Evolutionary conservation across 352 stramenopile species (phyloP).

Genomic region (Globisporangium middletonii): DNA sequence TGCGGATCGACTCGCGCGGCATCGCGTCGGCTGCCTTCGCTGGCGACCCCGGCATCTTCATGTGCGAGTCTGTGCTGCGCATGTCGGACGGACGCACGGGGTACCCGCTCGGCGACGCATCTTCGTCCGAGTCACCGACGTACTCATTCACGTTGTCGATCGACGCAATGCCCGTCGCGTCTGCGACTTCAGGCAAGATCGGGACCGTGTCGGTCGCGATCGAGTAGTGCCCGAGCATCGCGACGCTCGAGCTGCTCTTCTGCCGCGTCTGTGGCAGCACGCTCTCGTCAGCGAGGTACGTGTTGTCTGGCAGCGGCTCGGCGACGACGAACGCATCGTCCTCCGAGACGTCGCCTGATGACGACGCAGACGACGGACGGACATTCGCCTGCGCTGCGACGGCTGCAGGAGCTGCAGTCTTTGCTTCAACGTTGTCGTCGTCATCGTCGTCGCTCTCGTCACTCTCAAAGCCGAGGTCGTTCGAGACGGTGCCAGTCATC

Average conservation of each 20-base stretch:
- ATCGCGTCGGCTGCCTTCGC: constrained; percentile 17
- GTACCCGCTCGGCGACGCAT: constrained; percentile 23
- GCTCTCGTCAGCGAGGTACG: constrained; percentile 11
- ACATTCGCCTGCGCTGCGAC: not conserved
- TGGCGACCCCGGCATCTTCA: constrained; percentile 9
- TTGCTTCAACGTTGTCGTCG: constrained; percentile 1
- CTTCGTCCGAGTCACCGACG: constrained; percentile 17
- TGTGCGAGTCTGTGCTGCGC: constrained; percentile 14
- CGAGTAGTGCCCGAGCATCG: constrained; percentile 71
- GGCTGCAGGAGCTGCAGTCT: not conserved
- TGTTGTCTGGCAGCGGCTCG: constrained; percentile 2
- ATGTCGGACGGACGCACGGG: constrained; percentile 36
- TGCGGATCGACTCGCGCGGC: constrained; percentile 54
- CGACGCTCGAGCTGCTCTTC: constrained; percentile 56
- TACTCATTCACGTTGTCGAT: constrained; percentile 56
- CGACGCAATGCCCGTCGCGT: constrained; percentile 39
- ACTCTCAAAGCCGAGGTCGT: constrained; percentile 41
- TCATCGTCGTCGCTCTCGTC: constrained; percentile 23
- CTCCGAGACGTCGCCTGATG: constrained; percentile 7
- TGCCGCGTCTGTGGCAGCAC: constrained; percentile 20
- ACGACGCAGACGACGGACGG: not conserved
- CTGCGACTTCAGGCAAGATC: constrained; percentile 48
- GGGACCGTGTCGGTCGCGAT: constrained; percentile 50
- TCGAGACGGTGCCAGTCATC: constrained; percentile 30
- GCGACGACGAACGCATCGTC: constrained; percentile 11